Percentiles rank a stretch among this genome's conserved stretches.
Conservation (phyloP, 306 rosid species). For the Cicer arietinum region DNA sequence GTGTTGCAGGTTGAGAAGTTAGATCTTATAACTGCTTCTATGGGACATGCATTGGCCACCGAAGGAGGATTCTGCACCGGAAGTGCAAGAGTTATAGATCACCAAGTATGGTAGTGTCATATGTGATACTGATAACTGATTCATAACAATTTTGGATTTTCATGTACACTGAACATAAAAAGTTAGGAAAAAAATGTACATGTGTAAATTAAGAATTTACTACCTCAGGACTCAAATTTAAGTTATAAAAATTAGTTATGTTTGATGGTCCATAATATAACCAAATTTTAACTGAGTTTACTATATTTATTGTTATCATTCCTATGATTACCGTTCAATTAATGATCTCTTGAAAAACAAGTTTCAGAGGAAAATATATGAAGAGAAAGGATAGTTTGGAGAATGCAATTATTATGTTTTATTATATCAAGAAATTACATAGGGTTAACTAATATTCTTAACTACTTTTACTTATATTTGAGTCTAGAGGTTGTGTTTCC, state of each 20-base stretch:
- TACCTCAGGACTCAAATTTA: background rate
- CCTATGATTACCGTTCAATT: background rate
- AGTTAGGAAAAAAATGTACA: background rate
- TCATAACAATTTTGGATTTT: conserved; percentile 28
- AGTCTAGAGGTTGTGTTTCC: background rate
- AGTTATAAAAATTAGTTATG: background rate
- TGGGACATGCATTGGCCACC: conserved; percentile 96
- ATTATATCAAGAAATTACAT: background rate
- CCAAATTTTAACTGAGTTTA: background rate
- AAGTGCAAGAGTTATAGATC: conserved; percentile 90
- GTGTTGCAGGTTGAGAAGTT: conserved; percentile 78
- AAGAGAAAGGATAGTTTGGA: background rate
- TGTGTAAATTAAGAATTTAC: conserved; percentile 23
- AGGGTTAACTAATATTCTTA: background rate
- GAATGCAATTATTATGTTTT: background rate
- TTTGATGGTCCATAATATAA: background rate
- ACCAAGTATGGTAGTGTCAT: conserved; percentile 72
- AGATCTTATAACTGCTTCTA: conserved; percentile 93
- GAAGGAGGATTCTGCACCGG: conserved; percentile 99
- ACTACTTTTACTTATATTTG: background rate
- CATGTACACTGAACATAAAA: conserved; percentile 1
- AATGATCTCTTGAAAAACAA: background rate
- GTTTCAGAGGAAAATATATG: background rate
- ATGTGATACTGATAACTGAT: conserved; percentile 43
- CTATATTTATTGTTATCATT: background rate